Evolutionary conservation across 257 asterid genomes (phyloP).

Genomic region (Linderniella brevidens): DNA sequence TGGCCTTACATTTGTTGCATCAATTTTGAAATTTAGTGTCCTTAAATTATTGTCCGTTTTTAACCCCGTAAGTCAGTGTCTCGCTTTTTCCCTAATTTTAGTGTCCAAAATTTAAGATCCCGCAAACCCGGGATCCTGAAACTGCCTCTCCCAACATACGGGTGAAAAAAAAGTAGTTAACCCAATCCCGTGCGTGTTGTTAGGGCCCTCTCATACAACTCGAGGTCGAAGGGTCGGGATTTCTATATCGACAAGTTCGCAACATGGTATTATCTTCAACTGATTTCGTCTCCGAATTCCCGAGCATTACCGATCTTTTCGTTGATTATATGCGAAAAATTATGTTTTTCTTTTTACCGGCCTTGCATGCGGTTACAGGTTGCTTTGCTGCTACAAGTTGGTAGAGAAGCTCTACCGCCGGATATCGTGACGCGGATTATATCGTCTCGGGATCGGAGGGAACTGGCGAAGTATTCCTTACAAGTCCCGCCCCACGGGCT

Average conservation of each 20-base stretch:
- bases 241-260: slow-evolving; percentile 81
- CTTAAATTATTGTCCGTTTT: no score
- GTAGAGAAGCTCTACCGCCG: slow-evolving; percentile 63
- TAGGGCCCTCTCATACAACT: slow-evolving; percentile 81
- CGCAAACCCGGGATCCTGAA: no score
- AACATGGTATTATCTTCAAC: slow-evolving; percentile 50
- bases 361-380: slow-evolving; percentile 26
- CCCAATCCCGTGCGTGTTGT: slow-evolving; percentile 1
- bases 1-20: no score
- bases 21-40: no score
- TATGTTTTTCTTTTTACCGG: neutral
- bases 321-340: neutral
- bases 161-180: no score
- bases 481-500: slow-evolving; percentile 75
- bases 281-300: neutral
- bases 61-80: no score
- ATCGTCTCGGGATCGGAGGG: slow-evolving; percentile 63
- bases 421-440: slow-evolving; percentile 47
- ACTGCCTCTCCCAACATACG: no score
- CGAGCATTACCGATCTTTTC: neutral
- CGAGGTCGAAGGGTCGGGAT: slow-evolving; percentile 91
- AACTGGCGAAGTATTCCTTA: slow-evolving; percentile 53
- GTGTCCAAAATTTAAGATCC: no score
- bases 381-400: slow-evolving; percentile 78
- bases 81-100: no score